Base-by-base conservation (phyloP, 1,284 basidiomycete genomes). In the Naganishia albida region DNA sequence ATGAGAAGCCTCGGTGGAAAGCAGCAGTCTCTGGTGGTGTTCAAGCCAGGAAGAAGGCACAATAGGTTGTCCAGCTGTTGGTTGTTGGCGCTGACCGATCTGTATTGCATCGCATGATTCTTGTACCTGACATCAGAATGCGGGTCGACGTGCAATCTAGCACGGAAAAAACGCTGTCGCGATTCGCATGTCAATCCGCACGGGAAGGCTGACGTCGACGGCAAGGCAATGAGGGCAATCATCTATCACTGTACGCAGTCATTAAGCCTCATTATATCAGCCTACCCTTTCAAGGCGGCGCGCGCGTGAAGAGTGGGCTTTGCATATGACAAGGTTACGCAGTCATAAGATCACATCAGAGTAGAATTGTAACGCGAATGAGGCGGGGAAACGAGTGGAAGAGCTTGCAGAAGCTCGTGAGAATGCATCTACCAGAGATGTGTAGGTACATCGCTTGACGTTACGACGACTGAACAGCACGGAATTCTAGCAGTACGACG, bases 1-100 rank as follows among this genome's bases (percentile, higher is more conserved):
- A 63, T 48, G 62, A 63, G 23, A 49, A 49, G 51, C 62, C 62
- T 25, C 34, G 42, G 0, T 63, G 62, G 62, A 48, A 25, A 49
- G 44, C 44, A 39, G 56, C 56, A 25, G 48, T 49, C 20, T n/a
- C 55, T 12, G 55, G 18, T 30, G 30, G 28, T 15, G 1, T n/a
- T 1, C 13, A 30, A 12, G 25, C 15, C 4, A 16, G 15, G 49
- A 23, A 25, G 23, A 48, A 48, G 20, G 23, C 20, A 23, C 46
- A 48, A 23, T 48, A 43, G 42, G 15, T 7, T 6, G 4, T 20
- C 16, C 16, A 4, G 16, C 3, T 43, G 13, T 15, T 20, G 15
- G 4, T 16, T 16, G n/a, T 15, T 15, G n/a, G 34, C 10, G 34
- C 10, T 34, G 4, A 10, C 34, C 6, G 10, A 34, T 10, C 10